Percentiles rank a stretch among this genome's conserved stretches.
phyloP scores from a whole-genome alignment of 805 yeast species.

The Yarrowia sp. region DNA sequence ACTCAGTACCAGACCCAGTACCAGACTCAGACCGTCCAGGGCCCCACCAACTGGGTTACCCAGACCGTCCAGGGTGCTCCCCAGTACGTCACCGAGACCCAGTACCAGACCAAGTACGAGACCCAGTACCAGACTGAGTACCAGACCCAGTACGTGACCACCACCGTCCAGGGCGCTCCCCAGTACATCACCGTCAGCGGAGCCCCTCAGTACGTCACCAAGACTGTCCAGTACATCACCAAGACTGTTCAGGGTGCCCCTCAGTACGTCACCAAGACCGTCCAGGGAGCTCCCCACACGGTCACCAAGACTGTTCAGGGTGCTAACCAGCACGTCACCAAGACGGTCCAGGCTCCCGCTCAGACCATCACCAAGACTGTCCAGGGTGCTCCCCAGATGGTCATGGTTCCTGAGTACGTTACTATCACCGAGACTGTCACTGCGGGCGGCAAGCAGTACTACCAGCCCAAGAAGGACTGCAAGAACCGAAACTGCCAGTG shows the following conservation, averaged over 20 bases:
- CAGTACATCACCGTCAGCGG: not conserved
- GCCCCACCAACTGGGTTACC: not conserved
- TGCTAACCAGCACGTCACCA: not conserved
- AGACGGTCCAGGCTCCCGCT: not conserved
- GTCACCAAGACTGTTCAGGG: not conserved
- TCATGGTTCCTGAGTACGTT: slow-evolving; percentile 3
- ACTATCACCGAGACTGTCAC: slow-evolving; percentile 13
- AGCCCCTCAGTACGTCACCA: not conserved
- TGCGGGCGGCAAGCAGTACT: not conserved
- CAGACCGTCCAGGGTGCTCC: not conserved
- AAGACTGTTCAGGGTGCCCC: not conserved
- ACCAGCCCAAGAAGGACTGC: slow-evolving; percentile 23
- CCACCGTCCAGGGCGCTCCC: not conserved
- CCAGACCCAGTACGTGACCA: not conserved
- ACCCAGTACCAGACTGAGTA: not conserved
- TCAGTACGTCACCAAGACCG: not conserved
- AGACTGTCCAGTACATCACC: not conserved
- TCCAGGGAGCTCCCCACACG: not conserved
- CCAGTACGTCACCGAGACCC: not conserved
- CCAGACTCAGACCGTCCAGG: not conserved
- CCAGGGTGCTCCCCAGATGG: slow-evolving; percentile 6
- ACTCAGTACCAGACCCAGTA: not conserved
- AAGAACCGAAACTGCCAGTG: slow-evolving; percentile 23
- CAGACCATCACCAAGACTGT: slow-evolving; percentile 3
- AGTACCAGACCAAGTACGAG: not conserved